phyloP scores from a whole-genome alignment of 768 basidiomycete genomes.

The Xerocomus brunneocitrinus region DNA sequence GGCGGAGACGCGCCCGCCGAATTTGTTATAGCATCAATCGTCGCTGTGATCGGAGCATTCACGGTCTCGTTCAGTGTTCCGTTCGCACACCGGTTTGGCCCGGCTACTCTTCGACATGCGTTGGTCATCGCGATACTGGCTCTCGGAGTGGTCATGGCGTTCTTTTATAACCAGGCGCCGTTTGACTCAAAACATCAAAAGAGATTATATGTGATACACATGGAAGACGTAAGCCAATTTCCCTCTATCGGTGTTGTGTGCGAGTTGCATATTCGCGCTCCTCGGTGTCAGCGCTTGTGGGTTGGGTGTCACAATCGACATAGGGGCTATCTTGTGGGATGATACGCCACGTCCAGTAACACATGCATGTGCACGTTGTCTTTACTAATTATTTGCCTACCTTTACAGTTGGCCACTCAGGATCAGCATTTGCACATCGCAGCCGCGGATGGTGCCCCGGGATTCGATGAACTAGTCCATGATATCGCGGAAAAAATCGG shows the following conservation, averaged over 20 bases:
- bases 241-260: not conserved
- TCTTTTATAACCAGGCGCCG: conserved; percentile 55
- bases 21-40: conserved; percentile 79
- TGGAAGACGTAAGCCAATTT: conserved; percentile 67
- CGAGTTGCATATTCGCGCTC: not conserved
- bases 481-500: conserved; percentile 62
- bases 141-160: conserved; percentile 49
- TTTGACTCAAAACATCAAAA: conserved; percentile 89
- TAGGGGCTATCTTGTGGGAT: not conserved
- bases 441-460: conserved; percentile 77
- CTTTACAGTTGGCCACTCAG: conserved; percentile 57
- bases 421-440: conserved; percentile 79
- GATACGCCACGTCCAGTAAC: not conserved
- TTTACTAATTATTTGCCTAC: conserved; percentile 1
- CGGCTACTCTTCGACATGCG: conserved; percentile 31
- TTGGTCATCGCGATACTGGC: conserved; percentile 44
- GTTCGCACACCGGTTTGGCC: conserved; percentile 70
- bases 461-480: conserved; percentile 57
- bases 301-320: too few species aligned
- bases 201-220: conserved; percentile 75
- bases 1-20: conserved; percentile 84
- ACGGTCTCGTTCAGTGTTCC: conserved; percentile 59
- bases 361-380: too few species aligned
- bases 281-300: not conserved
- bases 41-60: conserved; percentile 53